Percentiles rank a stretch among this genome's conserved stretches.
Evolutionary conservation across 2,329 filamentous ascomycete genomes (phyloP).

Genomic region (Fusarium albidum): DNA sequence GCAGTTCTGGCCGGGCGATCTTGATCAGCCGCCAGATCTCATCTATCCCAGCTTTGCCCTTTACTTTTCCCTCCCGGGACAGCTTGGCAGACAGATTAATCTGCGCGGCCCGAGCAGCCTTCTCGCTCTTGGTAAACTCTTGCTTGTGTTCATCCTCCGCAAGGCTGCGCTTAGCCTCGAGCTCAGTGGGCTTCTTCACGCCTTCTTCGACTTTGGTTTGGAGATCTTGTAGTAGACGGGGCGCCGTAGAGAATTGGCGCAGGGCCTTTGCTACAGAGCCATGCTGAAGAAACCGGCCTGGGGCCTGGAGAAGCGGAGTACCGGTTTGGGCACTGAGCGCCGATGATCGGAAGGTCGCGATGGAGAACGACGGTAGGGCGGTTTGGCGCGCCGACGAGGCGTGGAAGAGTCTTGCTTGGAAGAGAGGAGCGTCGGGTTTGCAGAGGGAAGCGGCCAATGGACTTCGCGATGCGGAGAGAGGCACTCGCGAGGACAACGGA

Average conservation of each 20-base stretch:
- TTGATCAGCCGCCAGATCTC: constrained; percentile 90
- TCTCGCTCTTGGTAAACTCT: constrained; percentile 75
- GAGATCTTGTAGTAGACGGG: constrained; percentile 33
- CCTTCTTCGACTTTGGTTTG: constrained; percentile 42
- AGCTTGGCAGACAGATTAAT: constrained; percentile 89
- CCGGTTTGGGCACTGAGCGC: constrained; percentile 14
- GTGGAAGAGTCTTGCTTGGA: constrained; percentile 31
- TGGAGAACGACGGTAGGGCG: constrained; percentile 38
- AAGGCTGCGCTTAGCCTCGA: constrained; percentile 43
- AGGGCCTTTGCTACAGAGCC: constrained; percentile 27
- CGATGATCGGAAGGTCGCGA: constrained; percentile 34
- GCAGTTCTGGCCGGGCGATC: constrained; percentile 86
- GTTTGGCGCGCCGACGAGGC: constrained; percentile 26
- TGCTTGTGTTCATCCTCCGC: constrained; percentile 47
- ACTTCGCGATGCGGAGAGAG: constrained; percentile 33
- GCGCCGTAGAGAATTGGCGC: constrained; percentile 44
- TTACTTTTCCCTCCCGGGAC: constrained; percentile 77
- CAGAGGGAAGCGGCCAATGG: constrained; percentile 30
- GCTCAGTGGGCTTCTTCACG: constrained; percentile 48
- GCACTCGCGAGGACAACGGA: constrained; percentile 34
- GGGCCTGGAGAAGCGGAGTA: constrained; percentile 8
- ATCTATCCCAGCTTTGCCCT: constrained; percentile 66
- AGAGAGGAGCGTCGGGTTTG: constrained; percentile 24
- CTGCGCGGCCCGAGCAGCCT: constrained; percentile 84
- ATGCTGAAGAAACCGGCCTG: constrained; percentile 11